A percentile compares a stretch with the other conserved stretches of the same genome.
phyloP scores from a whole-genome alignment of 345 rosid genomes.

The Citrus medica region DNA sequence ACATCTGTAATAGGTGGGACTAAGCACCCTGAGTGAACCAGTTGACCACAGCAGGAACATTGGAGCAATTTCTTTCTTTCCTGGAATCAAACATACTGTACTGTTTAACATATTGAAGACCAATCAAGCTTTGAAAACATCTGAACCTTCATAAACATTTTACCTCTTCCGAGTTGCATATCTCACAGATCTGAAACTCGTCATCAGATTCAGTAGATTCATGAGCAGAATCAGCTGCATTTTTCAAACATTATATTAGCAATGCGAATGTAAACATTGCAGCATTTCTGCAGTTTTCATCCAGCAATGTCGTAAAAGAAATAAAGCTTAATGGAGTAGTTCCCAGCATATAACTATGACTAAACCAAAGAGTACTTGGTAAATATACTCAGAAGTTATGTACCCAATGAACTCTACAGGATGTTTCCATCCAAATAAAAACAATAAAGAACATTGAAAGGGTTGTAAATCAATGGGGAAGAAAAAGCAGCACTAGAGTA shows the following conservation, averaged over 20 bases:
- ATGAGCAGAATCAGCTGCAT: constrained; percentile 77
- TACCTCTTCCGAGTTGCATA: constrained; percentile 94
- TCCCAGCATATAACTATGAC: not conserved
- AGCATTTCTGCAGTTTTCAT: not conserved
- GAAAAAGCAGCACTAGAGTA: not conserved
- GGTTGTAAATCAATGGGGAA: not conserved
- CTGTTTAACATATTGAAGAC: constrained; percentile 6
- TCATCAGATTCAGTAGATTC: constrained; percentile 94
- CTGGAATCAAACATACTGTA: constrained; percentile 37
- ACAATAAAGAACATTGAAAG: not conserved
- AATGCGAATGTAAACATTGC: not conserved
- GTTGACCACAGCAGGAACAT: constrained; percentile 92
- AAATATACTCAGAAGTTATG: not conserved
- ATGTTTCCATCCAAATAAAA: not conserved
- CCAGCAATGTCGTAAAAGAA: not conserved
- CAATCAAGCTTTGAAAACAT: constrained; percentile 10
- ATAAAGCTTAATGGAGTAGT: not conserved
- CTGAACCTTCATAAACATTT: constrained; percentile 8
- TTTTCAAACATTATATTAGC: constrained; percentile 8
- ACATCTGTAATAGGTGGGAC: constrained; percentile 76
- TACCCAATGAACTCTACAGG: not conserved
- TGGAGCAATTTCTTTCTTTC: constrained; percentile 91
- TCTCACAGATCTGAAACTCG: constrained; percentile 95
- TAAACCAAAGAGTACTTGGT: not conserved
- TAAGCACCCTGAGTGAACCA: constrained; percentile 81